Evolutionary conservation across 78 protist genomes (phyloP).

Genomic region (Guillardia theta): DNA sequence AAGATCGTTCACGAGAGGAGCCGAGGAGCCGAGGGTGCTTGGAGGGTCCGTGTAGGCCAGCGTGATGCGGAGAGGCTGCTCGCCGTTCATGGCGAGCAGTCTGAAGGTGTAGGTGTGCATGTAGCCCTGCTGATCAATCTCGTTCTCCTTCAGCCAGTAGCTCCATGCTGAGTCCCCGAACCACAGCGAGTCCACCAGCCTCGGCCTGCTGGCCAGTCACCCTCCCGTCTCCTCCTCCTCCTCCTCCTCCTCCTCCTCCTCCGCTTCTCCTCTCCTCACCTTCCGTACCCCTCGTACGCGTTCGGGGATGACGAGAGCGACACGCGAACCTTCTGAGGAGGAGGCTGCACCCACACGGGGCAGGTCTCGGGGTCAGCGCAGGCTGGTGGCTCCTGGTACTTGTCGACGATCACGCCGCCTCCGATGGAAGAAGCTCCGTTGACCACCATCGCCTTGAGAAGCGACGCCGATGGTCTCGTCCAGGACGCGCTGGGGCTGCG

Average conservation of each 20-base stretch:
- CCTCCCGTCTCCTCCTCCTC: too few relatives aligned
- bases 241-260: too few relatives aligned
- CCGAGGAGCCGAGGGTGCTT: not conserved
- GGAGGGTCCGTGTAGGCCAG: conserved; percentile 1
- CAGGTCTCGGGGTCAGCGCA: not conserved
- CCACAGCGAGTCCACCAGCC: not conserved
- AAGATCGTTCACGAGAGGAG: not conserved
- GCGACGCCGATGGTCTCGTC: not conserved
- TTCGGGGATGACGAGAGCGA: not conserved
- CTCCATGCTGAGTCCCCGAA: not conserved
- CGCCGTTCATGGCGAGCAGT: not conserved
- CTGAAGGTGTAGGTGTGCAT: not conserved
- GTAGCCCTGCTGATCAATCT: not conserved
- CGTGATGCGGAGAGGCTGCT: not conserved
- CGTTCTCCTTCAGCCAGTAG: not conserved
- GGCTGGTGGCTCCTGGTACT: not conserved
- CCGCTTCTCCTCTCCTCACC: too few relatives aligned
- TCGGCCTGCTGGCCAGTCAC: too few relatives aligned
- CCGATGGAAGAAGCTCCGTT: not conserved
- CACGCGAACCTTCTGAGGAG: not conserved
- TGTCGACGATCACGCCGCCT: not conserved
- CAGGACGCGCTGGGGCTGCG: not conserved
- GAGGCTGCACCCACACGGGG: not conserved
- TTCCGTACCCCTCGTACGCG: not conserved
- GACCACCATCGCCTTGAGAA: not conserved